Percentiles rank a stretch among this genome's conserved stretches.
Conservation (phyloP, 179 eudicot genomes). For the Sideroxylon spinosum region DNA sequence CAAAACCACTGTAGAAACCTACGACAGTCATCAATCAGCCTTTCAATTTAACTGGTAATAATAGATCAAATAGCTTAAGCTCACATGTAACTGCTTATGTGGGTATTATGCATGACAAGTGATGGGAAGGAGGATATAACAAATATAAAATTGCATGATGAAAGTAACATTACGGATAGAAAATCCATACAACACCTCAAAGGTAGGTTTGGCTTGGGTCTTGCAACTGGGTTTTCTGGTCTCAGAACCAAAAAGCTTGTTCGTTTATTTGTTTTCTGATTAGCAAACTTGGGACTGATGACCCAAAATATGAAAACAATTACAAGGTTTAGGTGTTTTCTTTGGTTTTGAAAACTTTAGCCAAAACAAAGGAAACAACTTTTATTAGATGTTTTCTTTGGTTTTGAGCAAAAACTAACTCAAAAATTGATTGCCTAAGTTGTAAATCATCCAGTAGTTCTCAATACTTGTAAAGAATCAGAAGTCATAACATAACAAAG, state of each 20-base stretch:
- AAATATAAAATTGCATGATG: background rate
- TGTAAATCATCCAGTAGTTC: background rate
- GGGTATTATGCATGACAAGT: background rate
- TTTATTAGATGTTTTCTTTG: no score
- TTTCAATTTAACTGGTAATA: conserved; percentile 4
- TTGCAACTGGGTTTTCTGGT: no score
- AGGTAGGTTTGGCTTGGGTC: no score
- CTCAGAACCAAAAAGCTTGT: no score
- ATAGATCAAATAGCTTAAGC: background rate
- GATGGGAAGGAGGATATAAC: no score
- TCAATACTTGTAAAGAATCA: background rate
- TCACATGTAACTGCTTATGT: background rate
- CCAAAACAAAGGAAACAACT: no score
- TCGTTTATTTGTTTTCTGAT: no score
- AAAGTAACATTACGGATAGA: background rate
- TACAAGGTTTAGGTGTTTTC: no score
- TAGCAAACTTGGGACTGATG: no score
- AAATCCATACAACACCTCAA: background rate
- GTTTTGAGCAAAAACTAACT: no score
- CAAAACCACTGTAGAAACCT: conserved; percentile 71
- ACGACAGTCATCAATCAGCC: conserved; percentile 2
- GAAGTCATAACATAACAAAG: background rate
- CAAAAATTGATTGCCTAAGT: background rate
- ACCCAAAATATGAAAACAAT: no score
- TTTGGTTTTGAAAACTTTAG: no score